Evolutionary conservation across 164 flowering plant genomes (phyloP).

Genomic region (Stephania yunnanensis): DNA sequence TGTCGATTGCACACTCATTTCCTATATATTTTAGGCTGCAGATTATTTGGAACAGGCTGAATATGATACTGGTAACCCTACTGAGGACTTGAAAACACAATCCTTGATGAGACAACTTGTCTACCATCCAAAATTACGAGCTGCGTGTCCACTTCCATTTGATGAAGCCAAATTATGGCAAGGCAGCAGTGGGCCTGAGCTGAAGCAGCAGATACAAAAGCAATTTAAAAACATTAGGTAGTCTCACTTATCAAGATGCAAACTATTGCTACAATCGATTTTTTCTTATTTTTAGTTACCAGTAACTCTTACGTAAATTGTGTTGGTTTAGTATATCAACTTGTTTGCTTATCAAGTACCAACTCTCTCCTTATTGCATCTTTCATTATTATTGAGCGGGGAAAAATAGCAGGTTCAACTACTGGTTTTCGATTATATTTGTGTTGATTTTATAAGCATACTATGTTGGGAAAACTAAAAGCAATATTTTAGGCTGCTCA

Average conservation of each 20-base stretch:
- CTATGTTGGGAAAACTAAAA: neutral
- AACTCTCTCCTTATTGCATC: neutral
- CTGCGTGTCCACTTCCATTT: slow-evolving; percentile 93
- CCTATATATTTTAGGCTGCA: slow-evolving; percentile 50
- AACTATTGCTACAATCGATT: neutral
- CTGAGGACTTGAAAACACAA: slow-evolving; percentile 80
- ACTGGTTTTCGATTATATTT: neutral
- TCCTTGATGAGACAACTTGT: slow-evolving; percentile 73
- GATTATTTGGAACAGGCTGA: slow-evolving; percentile 93
- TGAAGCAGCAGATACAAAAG: slow-evolving; percentile 74
- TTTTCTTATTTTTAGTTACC: neutral
- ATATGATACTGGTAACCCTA: slow-evolving; percentile 75
- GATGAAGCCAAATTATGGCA: slow-evolving; percentile 98
- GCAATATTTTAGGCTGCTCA: neutral
- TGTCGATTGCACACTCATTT: neutral
- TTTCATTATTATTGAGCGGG: neutral
- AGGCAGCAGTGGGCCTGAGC: slow-evolving; percentile 88
- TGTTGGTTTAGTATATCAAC: neutral
- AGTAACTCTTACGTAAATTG: neutral
- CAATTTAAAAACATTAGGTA: slow-evolving; percentile 96
- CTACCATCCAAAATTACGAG: slow-evolving; percentile 60
- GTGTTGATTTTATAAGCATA: neutral
- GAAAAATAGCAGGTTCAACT: neutral
- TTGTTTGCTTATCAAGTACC: neutral
- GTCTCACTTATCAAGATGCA: neutral